A percentile compares a stretch with the other conserved stretches of the same genome.
phyloP scores from a whole-genome alignment of 1,284 basidiomycete species.

The Hemileia vastatrix region DNA sequence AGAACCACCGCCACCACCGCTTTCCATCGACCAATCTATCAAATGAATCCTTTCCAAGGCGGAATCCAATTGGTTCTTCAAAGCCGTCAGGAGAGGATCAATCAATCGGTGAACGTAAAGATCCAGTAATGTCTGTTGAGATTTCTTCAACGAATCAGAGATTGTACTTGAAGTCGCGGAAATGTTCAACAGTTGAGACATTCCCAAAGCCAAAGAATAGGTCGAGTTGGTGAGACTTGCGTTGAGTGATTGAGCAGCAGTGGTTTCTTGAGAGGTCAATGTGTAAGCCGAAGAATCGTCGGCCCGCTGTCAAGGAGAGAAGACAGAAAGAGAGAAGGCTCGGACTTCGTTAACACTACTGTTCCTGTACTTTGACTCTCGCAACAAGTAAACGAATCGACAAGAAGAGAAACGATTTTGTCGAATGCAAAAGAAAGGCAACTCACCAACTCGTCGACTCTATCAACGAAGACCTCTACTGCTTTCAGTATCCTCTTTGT shows the following conservation, averaged over 20 bases:
- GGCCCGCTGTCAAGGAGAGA: background rate
- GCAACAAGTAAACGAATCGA: slow-evolving; percentile 51
- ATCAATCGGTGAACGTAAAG: background rate
- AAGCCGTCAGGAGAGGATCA: background rate
- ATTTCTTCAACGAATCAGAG: background rate
- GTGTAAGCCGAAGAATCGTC: no score
- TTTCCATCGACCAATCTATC: background rate
- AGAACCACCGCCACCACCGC: no score
- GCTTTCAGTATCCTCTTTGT: slow-evolving; percentile 61
- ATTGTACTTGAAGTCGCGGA: background rate
- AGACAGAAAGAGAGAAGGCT: background rate
- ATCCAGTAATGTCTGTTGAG: background rate
- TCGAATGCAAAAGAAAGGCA: background rate
- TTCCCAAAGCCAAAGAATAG: no score
- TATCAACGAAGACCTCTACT: slow-evolving; percentile 57
- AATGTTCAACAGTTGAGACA: background rate
- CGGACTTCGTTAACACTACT: no score
- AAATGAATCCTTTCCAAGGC: background rate
- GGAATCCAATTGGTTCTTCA: background rate
- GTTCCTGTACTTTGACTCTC: slow-evolving; percentile 8
- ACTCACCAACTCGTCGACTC: slow-evolving; percentile 50
- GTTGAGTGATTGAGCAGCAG: no score
- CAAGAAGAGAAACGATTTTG: background rate
- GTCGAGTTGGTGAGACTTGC: no score
- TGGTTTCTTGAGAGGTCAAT: no score